These are phyloP conservation scores for Elongisporangium anandrum DNA, from an alignment of 352 stramenopile species.

Conservation along the genomic window DNA sequence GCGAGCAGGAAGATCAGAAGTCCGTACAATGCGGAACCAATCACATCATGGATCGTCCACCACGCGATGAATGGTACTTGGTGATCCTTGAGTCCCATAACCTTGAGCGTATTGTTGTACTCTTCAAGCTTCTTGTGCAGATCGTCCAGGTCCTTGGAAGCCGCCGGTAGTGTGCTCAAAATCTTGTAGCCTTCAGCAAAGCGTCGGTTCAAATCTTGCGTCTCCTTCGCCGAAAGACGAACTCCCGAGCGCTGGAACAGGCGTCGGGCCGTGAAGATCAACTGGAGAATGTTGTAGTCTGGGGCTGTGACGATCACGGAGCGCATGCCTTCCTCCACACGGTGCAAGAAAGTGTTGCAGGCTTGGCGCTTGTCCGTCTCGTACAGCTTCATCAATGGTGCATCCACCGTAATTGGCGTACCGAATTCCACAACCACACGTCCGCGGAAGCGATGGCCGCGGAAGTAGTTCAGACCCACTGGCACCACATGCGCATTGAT, in stretches of 20 bases:
- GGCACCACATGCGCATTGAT: slow-evolving; percentile 95
- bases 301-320: slow-evolving; percentile 96
- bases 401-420: slow-evolving; percentile 82
- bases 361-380: slow-evolving; percentile 73
- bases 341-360: slow-evolving; percentile 80
- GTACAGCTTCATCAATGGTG: slow-evolving; percentile 89
- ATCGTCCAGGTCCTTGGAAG: slow-evolving; percentile 45
- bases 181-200: slow-evolving; percentile 90
- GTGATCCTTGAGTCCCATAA: slow-evolving; percentile 89
- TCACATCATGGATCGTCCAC: slow-evolving; percentile 86
- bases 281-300: slow-evolving; percentile 96
- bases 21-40: slow-evolving; percentile 85
- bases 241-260: slow-evolving; percentile 92
- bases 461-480: slow-evolving; percentile 98
- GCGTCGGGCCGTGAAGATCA: slow-evolving; percentile 93
- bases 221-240: slow-evolving; percentile 85
- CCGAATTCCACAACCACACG: slow-evolving; percentile 97
- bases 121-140: slow-evolving; percentile 77
- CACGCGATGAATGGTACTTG: slow-evolving; percentile 87
- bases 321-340: slow-evolving; percentile 80
- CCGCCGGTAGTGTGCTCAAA: slow-evolving; percentile 60
- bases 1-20: slow-evolving; percentile 84
- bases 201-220: slow-evolving; percentile 88
- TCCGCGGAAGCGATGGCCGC: slow-evolving; percentile 94
- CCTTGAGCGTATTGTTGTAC: slow-evolving; percentile 82